Percentiles rank a stretch among this genome's conserved stretches.
Conservation (phyloP, 768 basidiomycete genomes). For the Naganishia kalamii region DNA sequence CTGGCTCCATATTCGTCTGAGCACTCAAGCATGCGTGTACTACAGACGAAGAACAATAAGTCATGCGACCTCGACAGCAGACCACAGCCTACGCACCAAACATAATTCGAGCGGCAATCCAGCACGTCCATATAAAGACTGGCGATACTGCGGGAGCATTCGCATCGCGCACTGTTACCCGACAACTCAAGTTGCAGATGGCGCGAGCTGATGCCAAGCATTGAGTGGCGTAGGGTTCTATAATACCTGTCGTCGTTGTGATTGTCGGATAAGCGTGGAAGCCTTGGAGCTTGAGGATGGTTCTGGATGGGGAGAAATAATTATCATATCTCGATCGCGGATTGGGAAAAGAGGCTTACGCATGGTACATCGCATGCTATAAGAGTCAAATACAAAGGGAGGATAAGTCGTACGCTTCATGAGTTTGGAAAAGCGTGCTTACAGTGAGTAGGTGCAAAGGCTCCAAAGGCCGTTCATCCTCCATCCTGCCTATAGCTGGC, state of each 20-base stretch:
- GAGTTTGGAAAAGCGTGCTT: too few species aligned
- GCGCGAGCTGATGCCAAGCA: slow-evolving; percentile 33
- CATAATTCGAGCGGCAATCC: slow-evolving; percentile 41
- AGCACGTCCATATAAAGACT: slow-evolving; percentile 43
- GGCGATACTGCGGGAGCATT: slow-evolving; percentile 30
- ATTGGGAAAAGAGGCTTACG: slow-evolving; percentile 25
- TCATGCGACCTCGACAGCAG: too few species aligned
- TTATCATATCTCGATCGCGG: not conserved
- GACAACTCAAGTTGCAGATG: slow-evolving; percentile 24
- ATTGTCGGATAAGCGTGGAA: slow-evolving; percentile 43
- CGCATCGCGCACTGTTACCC: slow-evolving; percentile 11
- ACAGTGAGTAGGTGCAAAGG: slow-evolving; percentile 37
- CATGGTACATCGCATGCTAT: slow-evolving; percentile 42
- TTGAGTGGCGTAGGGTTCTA: slow-evolving; percentile 38
- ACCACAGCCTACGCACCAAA: slow-evolving; percentile 32
- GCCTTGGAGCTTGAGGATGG: slow-evolving; percentile 40
- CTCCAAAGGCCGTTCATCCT: slow-evolving; percentile 19
- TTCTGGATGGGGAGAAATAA: slow-evolving; percentile 16
- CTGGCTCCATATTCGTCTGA: slow-evolving; percentile 31
- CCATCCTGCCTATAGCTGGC: slow-evolving; percentile 20
- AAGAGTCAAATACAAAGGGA: not conserved
- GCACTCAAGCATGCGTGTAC: slow-evolving; percentile 39
- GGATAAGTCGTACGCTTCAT: too few species aligned
- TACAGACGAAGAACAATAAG: not conserved
- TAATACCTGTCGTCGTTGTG: slow-evolving; percentile 32